Percentiles rank a stretch among this genome's conserved stretches.
Evolutionary conservation across 1,139 yeast species (phyloP).

Genomic region (Hanseniaspora sp.): DNA sequence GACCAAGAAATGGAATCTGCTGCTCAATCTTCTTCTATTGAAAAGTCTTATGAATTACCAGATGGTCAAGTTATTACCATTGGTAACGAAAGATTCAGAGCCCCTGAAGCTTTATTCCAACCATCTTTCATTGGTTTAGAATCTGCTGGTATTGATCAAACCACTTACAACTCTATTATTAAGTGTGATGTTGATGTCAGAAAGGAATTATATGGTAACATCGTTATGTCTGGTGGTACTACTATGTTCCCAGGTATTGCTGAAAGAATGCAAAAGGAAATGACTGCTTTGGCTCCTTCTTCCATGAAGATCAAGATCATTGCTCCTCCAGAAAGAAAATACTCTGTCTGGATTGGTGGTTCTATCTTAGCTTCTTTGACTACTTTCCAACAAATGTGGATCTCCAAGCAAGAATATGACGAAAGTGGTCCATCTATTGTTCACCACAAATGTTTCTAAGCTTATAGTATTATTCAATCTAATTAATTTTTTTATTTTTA

Average conservation of each 20-base stretch:
- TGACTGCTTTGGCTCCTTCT: constrained; percentile 98
- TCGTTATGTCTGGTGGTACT: constrained; percentile 99
- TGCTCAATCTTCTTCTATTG: constrained; percentile 94
- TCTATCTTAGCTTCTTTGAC: constrained; percentile 96
- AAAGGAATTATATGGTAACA: constrained; percentile 97
- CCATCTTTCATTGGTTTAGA: constrained; percentile 96
- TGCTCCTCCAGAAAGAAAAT: constrained; percentile 99
- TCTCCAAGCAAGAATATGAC: constrained; percentile 99
- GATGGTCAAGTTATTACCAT: constrained; percentile 99
- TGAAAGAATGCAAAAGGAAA: constrained; percentile 99
- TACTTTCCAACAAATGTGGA: constrained; percentile 99
- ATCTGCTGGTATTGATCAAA: constrained; percentile 99
- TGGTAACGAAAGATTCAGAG: constrained; percentile 99
- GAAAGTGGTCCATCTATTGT: constrained; percentile 99
- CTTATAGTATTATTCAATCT: neutral
- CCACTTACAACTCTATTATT: constrained; percentile 97
- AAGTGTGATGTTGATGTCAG: constrained; percentile 99
- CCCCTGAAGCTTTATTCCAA: constrained; percentile 99
- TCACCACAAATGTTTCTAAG: constrained; percentile 99
- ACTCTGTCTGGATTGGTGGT: constrained; percentile 99
- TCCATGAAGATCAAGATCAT: constrained; percentile 99
- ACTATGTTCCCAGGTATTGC: constrained; percentile 99
- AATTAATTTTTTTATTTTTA: neutral
- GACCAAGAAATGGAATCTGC: constrained; percentile 99
- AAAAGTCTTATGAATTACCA: constrained; percentile 97